Conservation (phyloP, 2,329 filamentous ascomycete genomes). For the Zymoseptoria ardabiliae region DNA sequence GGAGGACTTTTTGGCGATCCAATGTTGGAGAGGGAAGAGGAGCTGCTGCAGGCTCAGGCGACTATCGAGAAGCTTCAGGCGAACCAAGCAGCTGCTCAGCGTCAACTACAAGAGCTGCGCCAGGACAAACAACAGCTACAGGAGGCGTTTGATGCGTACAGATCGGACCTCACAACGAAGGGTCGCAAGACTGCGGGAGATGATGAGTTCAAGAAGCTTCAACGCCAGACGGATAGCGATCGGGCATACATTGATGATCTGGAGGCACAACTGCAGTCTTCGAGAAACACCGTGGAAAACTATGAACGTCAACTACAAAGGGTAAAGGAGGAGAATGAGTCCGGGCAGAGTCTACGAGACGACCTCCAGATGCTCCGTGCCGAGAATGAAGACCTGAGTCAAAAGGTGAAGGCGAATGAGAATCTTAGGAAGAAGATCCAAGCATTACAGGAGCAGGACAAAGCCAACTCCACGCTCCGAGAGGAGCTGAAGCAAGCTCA, state of each 20-base stretch:
- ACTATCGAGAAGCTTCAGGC: conserved; percentile 38
- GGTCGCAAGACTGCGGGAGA: conserved; percentile 32
- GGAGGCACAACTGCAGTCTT: conserved; percentile 39
- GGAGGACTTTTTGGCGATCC: conserved; percentile 33
- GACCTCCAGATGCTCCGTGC: conserved; percentile 43
- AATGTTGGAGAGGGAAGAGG: conserved; percentile 44
- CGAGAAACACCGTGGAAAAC: conserved; percentile 38
- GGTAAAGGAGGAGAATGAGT: conserved; percentile 36
- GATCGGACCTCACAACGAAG: conserved; percentile 37
- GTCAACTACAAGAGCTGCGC: conserved; percentile 36
- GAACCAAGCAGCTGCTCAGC: conserved; percentile 34
- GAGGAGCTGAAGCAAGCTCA: conserved; percentile 40
- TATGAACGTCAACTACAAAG: conserved; percentile 41
- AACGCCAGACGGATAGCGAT: conserved; percentile 38
- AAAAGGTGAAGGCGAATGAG: conserved; percentile 45
- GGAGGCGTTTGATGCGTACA: conserved; percentile 42
- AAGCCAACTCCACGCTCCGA: conserved; percentile 35
- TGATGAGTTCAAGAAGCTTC: conserved; percentile 39
- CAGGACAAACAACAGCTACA: conserved; percentile 39
- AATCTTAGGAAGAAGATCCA: conserved; percentile 49
- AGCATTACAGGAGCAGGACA: conserved; percentile 42
- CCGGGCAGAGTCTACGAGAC: conserved; percentile 43
- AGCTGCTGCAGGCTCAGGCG: conserved; percentile 42
- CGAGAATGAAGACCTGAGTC: conserved; percentile 43
- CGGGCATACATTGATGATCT: conserved; percentile 45